Conservation (phyloP, 257 asterid species). For the Forsythia viridissima region DNA sequence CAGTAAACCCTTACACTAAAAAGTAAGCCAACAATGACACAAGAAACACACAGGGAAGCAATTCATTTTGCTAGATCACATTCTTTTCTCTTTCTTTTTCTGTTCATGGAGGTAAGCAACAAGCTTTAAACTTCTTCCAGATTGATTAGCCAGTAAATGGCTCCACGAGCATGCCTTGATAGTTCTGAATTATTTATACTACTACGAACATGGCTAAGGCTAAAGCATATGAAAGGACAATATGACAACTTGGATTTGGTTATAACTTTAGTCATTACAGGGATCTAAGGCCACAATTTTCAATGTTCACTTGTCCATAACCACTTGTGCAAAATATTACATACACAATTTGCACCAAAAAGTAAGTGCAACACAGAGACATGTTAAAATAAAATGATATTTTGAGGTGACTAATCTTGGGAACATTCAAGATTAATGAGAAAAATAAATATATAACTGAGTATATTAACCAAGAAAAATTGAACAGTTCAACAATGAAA, state of each 20-base stretch:
- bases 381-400: background rate
- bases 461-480: too few species aligned
- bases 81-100: background rate
- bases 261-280: background rate
- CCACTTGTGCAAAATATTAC: background rate
- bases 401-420: conserved; percentile 9
- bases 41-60: background rate
- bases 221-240: background rate
- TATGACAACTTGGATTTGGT: background rate
- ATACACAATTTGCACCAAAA: background rate
- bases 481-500: background rate
- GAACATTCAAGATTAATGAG: background rate
- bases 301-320: background rate
- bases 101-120: background rate
- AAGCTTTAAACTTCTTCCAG: background rate
- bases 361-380: background rate
- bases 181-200: background rate
- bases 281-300: conserved; percentile 6
- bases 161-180: background rate
- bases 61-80: background rate
- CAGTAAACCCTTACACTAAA: background rate
- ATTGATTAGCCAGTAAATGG: background rate
- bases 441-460: background rate
- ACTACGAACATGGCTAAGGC: background rate
- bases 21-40: background rate